Base-by-base conservation (phyloP, 805 yeast genomes). In the Yamadazyma olivae region DNA sequence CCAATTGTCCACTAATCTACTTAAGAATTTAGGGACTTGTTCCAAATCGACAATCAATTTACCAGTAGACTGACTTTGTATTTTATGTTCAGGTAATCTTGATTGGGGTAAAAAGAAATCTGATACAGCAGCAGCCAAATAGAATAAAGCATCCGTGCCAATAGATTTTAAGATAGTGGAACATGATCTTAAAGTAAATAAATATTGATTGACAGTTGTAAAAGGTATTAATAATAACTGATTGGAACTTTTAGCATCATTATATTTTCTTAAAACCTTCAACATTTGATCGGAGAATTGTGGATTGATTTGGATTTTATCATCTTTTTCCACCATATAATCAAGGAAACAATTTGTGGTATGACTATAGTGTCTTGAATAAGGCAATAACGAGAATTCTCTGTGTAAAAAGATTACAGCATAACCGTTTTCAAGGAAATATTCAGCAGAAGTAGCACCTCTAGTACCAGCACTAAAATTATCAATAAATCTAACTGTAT, bases 401-500 rank as follows among this genome's bases (percentile, higher is more conserved):
- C 99, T 71, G 59, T 93, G 95, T 27, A 93, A 61, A 53, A 93
- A 93, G 21, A 93, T 83, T 24, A 93, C 99, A 10, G 96, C 91
- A 53, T 93, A 93, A 1, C 89, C 96, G 38, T 76, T 67, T 38
- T 83, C 86, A 36, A 93, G 64, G 48, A 91, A 87, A 54, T 86
- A 83, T 59, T 93, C 99, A 3, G 98, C 96, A 26, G 95, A 82
- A 0, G 96, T 80, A 3, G 99, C 95, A 38, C 99, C 99, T 59
- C 99, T 77, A 0, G 97, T 93, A 17, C 99, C 99, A 17, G 98
- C 98, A 45, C 93, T 81, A 58, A 93, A 93, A 54, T 93, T 93
- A 61, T 93, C 99, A 51, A 93, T 89, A 60, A 93, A 93, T 35
- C 99, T 66, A 5, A 93, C 99, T 0, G 99, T 93, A 54, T 93